Percentiles rank a stretch among this genome's conserved stretches.
phyloP scores from a whole-genome alignment of 1,284 basidiomycete genomes.

The Puccinia horiana region DNA sequence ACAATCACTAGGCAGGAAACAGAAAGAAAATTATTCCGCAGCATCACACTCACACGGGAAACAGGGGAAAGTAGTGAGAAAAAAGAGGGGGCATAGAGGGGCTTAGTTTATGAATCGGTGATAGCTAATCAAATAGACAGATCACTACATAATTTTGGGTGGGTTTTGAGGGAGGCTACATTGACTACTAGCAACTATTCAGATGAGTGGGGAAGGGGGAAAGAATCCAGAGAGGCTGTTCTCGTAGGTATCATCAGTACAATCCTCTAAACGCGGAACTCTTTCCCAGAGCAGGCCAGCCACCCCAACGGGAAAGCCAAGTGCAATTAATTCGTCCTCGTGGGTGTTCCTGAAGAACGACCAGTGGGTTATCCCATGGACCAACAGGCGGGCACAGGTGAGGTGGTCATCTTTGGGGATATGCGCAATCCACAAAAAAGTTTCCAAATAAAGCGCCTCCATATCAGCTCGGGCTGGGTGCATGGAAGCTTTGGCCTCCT shows the following conservation, averaged over 20 bases:
- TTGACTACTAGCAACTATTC: too few relatives aligned
- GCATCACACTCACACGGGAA: too few relatives aligned
- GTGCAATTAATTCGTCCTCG: neutral
- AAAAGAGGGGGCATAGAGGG: too few relatives aligned
- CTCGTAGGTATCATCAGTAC: neutral
- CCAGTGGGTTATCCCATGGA: neutral
- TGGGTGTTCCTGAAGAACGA: neutral
- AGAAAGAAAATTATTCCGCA: too few relatives aligned
- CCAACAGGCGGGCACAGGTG: neutral
- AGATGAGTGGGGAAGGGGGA: neutral
- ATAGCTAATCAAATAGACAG: too few relatives aligned
- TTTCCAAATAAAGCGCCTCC: neutral
- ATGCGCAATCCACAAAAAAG: neutral
- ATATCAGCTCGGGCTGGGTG: neutral
- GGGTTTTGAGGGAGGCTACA: too few relatives aligned
- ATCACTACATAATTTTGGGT: too few relatives aligned
- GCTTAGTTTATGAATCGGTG: too few relatives aligned
- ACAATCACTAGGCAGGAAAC: too few relatives aligned
- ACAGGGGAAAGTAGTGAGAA: too few relatives aligned
- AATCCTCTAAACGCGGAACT: neutral
- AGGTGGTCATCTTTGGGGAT: neutral
- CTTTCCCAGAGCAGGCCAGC: neutral
- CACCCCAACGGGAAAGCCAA: neutral
- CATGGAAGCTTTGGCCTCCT: neutral
- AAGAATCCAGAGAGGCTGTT: neutral